Percentiles rank a stretch among this genome's conserved stretches.
Conservation (phyloP, 306 rosid genomes). For the Rosa multiflora region DNA sequence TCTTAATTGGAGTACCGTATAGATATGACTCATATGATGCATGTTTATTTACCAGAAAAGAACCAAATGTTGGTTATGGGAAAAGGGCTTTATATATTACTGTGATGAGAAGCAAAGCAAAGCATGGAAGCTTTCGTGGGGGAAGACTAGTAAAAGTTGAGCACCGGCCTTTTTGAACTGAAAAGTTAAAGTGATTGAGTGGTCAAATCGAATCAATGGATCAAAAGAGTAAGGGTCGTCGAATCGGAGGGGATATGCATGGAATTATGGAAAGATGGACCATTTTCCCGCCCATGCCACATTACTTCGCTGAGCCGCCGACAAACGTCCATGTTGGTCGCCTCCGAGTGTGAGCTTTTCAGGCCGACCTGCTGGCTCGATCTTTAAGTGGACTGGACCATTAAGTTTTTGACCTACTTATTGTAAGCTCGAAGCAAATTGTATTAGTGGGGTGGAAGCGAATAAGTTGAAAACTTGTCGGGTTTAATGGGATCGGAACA, state of each 20-base stretch:
- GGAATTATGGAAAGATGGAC: not conserved
- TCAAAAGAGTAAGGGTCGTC: not conserved
- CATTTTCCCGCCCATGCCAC: not conserved
- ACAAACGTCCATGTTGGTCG: conserved; percentile 15
- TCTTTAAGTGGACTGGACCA: not conserved
- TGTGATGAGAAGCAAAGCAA: not conserved
- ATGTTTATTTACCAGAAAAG: not conserved
- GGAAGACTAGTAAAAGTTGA: conserved; percentile 26
- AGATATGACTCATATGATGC: not conserved
- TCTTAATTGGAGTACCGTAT: not conserved
- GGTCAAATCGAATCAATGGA: conserved; percentile 12
- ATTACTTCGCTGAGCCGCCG: conserved; percentile 10
- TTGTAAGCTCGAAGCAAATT: not conserved
- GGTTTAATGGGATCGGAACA: not conserved
- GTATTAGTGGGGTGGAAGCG: not conserved
- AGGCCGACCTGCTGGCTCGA: not conserved
- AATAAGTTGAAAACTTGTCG: not conserved
- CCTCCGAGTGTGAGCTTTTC: not conserved
- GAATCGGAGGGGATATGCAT: not conserved
- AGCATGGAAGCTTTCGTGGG: conserved; percentile 29
- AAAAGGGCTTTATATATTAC: conserved; percentile 10
- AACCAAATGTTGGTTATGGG: not conserved
- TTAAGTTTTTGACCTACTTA: not conserved
- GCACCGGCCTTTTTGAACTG: conserved; percentile 23
- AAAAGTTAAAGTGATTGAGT: conserved; percentile 6